Base-by-base conservation (phyloP, 2,329 filamentous ascomycete species). In the Xylariaceae sp. region DNA sequence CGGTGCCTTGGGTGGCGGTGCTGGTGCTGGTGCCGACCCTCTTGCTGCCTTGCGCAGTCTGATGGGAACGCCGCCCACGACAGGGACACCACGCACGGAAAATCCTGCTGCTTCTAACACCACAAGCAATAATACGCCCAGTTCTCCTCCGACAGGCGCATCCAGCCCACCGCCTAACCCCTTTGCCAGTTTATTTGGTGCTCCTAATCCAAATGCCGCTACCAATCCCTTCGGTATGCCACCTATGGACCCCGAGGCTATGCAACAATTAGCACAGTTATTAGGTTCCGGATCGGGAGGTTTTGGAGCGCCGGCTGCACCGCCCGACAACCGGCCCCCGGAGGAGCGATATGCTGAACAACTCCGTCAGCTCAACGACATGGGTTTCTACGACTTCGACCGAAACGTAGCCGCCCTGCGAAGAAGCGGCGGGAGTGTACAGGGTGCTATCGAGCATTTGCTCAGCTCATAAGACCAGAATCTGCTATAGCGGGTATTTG, bases 301-400 rank as follows among this genome's bases (percentile, higher is more conserved):
- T 39, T 28, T 28, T 28, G 71, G 66, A 39, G 64, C 66, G 2
- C 70, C 68, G 17, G 68, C 80, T 2, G 70, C 80, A 12, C 88
- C 90, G 5, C 72, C 80, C 2, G 94, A 99, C 72, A 96, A 80
- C 65, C 82, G 93, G 56, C 92, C 94, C 5, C 93, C 94, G 0
- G 94, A 99, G 76, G 94, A 97, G 72, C 79, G 90, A 53, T 99
- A 96, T 63, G 91, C 89, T 3, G 86, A 89, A 31, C 93, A 99
- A 72, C 77, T 99, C 45, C 80, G 90, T 54, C 75, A 97, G 73
- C 75, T 99, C 57, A 99, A 99, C 69, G 94, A 97, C 60, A 99
- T 99, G 94, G 94, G 94, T 3, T 99, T 99, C 73, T 96, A 85
- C 68, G 92, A 99, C 67, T 99, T 97, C 66, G 93, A 99, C 47